Percentiles rank a stretch among this genome's conserved stretches.
Evolutionary conservation across 2,329 filamentous ascomycete species (phyloP).

Genomic region (Cercospora sojina): DNA sequence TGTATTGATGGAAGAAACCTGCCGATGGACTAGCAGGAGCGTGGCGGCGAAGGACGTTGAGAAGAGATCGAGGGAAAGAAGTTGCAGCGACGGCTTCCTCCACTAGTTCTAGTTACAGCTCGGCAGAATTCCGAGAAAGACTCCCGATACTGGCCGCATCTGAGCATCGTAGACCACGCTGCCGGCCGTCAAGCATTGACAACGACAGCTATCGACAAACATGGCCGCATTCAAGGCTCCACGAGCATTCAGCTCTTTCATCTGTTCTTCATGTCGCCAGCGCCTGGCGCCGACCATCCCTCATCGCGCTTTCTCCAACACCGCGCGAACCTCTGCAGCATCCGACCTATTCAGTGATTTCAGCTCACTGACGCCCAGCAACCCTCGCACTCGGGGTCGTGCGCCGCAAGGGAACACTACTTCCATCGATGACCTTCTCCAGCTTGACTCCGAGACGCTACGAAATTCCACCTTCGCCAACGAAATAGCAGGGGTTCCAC

Average conservation of each 20-base stretch:
- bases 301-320: constrained; percentile 40
- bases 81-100: constrained; percentile 6
- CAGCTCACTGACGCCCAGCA: constrained; percentile 6
- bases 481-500: constrained; percentile 22
- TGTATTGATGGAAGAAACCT: constrained; percentile 11
- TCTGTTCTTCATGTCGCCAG: constrained; percentile 42
- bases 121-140: neutral
- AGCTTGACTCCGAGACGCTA: constrained; percentile 13
- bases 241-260: constrained; percentile 36
- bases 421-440: constrained; percentile 12
- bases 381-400: constrained; percentile 6
- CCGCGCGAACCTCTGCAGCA: constrained; percentile 22
- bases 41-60: constrained; percentile 5
- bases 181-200: neutral
- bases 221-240: constrained; percentile 29
- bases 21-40: constrained; percentile 9
- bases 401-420: constrained; percentile 4
- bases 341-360: constrained; percentile 11
- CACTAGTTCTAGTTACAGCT: too few relatives aligned
- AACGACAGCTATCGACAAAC: neutral
- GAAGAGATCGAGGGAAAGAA: neutral
- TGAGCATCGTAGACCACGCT: neutral
- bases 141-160: constrained; percentile 6
- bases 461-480: constrained; percentile 13
- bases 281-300: constrained; percentile 26